These are phyloP conservation scores for Fusarium avenaceum DNA, from an alignment of 2,329 filamentous ascomycete species.

Conservation along the genomic window DNA sequence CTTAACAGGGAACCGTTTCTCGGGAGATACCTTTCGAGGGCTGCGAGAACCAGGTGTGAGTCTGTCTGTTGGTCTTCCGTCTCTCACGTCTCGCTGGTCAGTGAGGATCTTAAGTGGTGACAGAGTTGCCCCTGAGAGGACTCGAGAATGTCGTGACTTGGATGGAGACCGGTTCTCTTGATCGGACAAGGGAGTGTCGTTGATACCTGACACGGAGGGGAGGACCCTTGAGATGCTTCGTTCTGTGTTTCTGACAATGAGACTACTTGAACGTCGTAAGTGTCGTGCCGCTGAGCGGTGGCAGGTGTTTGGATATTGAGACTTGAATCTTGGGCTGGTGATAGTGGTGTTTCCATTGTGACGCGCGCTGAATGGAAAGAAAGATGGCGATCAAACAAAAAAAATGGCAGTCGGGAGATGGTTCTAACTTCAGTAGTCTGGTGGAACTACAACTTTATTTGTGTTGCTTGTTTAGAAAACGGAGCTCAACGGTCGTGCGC, in stretches of 20 bases:
- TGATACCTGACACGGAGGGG: conserved; percentile 50
- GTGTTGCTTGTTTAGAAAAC: conserved; percentile 34
- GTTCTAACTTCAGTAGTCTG: conserved; percentile 13
- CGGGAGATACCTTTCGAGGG: conserved; percentile 64
- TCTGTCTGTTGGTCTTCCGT: conserved; percentile 40
- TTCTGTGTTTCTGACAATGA: conserved; percentile 26
- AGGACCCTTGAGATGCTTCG: conserved; percentile 42
- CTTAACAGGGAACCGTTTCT: conserved; percentile 73
- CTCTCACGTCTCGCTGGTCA: conserved; percentile 50
- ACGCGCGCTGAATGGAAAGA: conserved; percentile 39
- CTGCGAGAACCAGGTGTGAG: conserved; percentile 56
- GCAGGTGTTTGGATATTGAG: conserved; percentile 49
- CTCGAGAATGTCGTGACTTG: conserved; percentile 66
- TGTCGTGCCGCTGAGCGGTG: conserved; percentile 40
- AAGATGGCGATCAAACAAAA: conserved; percentile 25
- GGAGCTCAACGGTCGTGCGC: conserved; percentile 29
- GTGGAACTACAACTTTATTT: conserved; percentile 15
- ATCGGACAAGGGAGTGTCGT: conserved; percentile 52
- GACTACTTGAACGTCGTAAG: conserved; percentile 43
- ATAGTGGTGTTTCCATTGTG: conserved; percentile 49
- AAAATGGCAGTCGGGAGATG: conserved; percentile 6
- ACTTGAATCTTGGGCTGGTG: conserved; percentile 43
- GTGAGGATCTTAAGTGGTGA: conserved; percentile 70
- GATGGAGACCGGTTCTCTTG: conserved; percentile 64
- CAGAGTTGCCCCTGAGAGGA: conserved; percentile 69